phyloP scores from a whole-genome alignment of 2,329 filamentous ascomycete genomes.

The Diaporthe eres region DNA sequence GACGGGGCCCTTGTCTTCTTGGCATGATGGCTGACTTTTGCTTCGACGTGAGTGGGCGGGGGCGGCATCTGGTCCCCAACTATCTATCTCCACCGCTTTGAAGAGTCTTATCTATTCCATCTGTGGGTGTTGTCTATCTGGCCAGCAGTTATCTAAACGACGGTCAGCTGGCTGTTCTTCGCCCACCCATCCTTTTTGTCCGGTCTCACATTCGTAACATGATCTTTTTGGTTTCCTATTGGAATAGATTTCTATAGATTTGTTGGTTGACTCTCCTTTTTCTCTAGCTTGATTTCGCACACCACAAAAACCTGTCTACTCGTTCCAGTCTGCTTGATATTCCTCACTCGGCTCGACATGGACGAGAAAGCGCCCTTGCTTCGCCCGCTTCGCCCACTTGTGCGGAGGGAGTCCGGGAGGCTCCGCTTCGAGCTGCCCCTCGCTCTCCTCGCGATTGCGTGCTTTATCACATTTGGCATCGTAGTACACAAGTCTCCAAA shows the following conservation, averaged over 20 bases:
- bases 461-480: conserved; percentile 31
- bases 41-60: conserved; percentile 30
- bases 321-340: neutral
- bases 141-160: conserved; percentile 32
- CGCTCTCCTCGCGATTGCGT: conserved; percentile 15
- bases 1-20: conserved; percentile 5
- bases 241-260: conserved; percentile 9
- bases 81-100: neutral
- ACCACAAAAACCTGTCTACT: neutral
- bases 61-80: neutral
- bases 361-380: conserved; percentile 40
- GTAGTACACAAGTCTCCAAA: conserved; percentile 34
- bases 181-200: neutral
- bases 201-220: conserved; percentile 20
- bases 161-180: conserved; percentile 28
- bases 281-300: neutral
- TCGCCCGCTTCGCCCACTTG: conserved; percentile 31
- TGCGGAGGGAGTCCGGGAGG: conserved; percentile 22
- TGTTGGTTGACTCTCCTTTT: neutral
- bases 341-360: conserved; percentile 20
- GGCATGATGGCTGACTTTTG: conserved; percentile 18
- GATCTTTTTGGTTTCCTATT: neutral
- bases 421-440: conserved; percentile 34
- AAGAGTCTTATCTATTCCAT: conserved; percentile 39
- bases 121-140: conserved; percentile 30